Percentiles rank a stretch among this genome's conserved stretches.
Evolutionary conservation across 257 asterid species (phyloP).

Genomic region (Gentiana dahurica): DNA sequence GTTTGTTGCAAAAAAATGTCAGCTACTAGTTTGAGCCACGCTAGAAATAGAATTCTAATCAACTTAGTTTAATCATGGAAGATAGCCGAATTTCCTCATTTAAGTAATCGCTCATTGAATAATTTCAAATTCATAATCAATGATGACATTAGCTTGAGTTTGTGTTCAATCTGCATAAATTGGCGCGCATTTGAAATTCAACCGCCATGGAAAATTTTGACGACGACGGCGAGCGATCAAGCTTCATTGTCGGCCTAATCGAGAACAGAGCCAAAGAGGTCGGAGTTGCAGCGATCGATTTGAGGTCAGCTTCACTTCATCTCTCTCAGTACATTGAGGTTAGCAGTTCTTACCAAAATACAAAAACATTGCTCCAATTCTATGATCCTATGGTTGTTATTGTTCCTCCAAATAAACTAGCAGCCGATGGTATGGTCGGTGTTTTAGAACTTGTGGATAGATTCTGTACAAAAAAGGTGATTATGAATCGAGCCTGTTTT

Average conservation of each 20-base stretch:
- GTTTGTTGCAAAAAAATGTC: too few species aligned
- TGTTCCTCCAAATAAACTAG: slow-evolving; percentile 78
- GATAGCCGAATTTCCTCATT: too few species aligned
- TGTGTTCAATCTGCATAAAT: not conserved
- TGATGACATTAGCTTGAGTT: too few species aligned
- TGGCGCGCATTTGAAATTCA: slow-evolving; percentile 3
- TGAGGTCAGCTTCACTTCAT: slow-evolving; percentile 92
- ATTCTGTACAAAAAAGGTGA: slow-evolving; percentile 61
- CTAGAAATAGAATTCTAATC: too few species aligned
- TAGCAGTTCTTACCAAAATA: slow-evolving; percentile 86
- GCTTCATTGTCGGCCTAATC: slow-evolving; percentile 73
- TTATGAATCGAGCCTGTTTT: slow-evolving; percentile 78
- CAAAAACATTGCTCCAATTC: slow-evolving; percentile 82
- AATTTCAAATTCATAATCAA: too few species aligned
- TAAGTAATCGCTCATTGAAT: too few species aligned
- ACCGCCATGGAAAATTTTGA: slow-evolving; percentile 40
- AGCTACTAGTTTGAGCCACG: too few species aligned
- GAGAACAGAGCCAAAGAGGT: slow-evolving; percentile 99
- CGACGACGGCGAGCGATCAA: slow-evolving; percentile 67
- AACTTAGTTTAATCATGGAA: too few species aligned
- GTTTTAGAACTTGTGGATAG: slow-evolving; percentile 81
- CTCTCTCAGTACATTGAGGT: slow-evolving; percentile 97
- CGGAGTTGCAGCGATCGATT: slow-evolving; percentile 93
- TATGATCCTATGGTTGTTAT: slow-evolving; percentile 79
- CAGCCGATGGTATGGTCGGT: slow-evolving; percentile 93